These are phyloP conservation scores for Fusarium nematophilum DNA, from an alignment of 2,329 filamentous ascomycete genomes.

Conservation along the genomic window DNA sequence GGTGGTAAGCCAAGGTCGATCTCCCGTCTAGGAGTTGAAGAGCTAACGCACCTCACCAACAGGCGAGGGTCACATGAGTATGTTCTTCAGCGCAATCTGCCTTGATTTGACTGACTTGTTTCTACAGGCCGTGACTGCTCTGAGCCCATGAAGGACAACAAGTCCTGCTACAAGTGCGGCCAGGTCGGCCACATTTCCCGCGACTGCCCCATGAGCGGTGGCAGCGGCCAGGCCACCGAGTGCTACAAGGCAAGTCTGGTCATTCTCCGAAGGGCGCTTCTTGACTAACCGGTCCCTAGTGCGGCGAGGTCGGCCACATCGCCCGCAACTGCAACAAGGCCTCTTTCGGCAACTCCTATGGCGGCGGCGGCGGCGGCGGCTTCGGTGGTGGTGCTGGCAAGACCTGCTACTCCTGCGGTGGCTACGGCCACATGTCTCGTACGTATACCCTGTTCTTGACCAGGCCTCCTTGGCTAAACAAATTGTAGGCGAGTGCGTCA, in stretches of 20 bases:
- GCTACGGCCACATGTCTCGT: conserved; percentile 96
- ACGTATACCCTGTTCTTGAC: conserved; percentile 48
- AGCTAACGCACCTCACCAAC: conserved; percentile 42
- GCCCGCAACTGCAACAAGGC: conserved; percentile 87
- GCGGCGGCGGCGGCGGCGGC: conserved; percentile 60
- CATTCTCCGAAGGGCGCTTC: neutral
- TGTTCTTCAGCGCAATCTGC: conserved; percentile 49
- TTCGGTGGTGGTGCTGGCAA: conserved; percentile 71
- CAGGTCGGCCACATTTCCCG: conserved; percentile 91
- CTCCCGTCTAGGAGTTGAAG: conserved; percentile 5
- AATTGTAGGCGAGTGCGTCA: conserved; percentile 84
- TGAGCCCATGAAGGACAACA: conserved; percentile 86
- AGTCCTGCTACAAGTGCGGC: conserved; percentile 83
- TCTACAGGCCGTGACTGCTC: conserved; percentile 89
- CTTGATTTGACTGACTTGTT: conserved; percentile 21
- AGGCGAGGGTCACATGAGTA: conserved; percentile 82
- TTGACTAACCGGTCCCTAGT: conserved; percentile 59
- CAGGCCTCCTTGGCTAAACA: conserved; percentile 29
- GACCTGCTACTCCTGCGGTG: conserved; percentile 98
- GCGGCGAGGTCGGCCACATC: conserved; percentile 95
- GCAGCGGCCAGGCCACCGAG: conserved; percentile 68
- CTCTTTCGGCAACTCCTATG: conserved; percentile 61
- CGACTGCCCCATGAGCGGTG: conserved; percentile 74
- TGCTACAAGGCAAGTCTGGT: conserved; percentile 81
- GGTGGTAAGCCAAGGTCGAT: conserved; percentile 67